Conservation (phyloP, 176 grass and related monocot genomes). For the Chrysopogon serrulatus region DNA sequence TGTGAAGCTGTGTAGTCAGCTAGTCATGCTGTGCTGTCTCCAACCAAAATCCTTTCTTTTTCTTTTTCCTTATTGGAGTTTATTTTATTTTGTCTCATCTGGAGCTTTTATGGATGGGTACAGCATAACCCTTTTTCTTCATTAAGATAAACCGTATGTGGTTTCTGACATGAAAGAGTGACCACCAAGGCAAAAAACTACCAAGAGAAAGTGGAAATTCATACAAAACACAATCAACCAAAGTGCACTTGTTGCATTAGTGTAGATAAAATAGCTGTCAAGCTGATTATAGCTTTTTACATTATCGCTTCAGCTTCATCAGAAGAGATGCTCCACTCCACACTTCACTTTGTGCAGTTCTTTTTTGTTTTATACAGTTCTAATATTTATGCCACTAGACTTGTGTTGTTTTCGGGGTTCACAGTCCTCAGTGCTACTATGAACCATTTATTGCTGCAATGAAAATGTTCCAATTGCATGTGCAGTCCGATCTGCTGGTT, state of each 20-base stretch:
- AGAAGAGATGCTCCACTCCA: neutral
- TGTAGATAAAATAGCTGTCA: neutral
- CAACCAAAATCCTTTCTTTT: neutral
- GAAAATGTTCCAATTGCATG: conserved; percentile 18
- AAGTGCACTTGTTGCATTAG: neutral
- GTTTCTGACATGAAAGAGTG: neutral
- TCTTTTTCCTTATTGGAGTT: neutral
- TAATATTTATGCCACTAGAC: neutral
- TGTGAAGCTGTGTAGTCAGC: conserved; percentile 10
- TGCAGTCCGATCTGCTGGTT: conserved; percentile 89
- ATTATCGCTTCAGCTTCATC: neutral
- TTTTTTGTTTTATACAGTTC: neutral
- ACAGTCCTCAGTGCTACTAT: neutral
- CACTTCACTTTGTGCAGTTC: neutral
- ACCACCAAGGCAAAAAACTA: neutral
- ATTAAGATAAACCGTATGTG: neutral
- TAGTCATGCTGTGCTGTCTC: neutral
- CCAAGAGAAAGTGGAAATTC: neutral
- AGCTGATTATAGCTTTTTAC: neutral
- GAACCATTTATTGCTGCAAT: neutral
- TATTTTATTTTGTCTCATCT: neutral
- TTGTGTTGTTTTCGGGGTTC: neutral
- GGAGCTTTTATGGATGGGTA: neutral
- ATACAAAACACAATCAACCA: neutral
- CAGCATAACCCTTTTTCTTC: neutral